These are phyloP conservation scores for Penicillium cinerascens DNA, from an alignment of 495 filamentous ascomycete genomes.

Conservation along the genomic window DNA sequence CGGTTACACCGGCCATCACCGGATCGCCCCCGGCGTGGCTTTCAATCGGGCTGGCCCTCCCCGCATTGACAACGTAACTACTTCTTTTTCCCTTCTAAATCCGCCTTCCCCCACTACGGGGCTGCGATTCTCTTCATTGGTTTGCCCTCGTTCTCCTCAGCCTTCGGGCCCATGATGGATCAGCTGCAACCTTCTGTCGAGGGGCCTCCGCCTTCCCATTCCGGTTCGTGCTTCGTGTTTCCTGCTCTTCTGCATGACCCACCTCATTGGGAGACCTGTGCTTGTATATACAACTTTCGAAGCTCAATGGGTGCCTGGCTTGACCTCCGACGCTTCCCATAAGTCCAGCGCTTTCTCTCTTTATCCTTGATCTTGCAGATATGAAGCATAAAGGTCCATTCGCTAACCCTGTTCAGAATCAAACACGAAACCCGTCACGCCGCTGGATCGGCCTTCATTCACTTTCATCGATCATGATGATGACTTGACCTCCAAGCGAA, in stretches of 20 bases:
- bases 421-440: constrained; percentile 9
- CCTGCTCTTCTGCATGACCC: neutral
- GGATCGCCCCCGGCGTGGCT: constrained; percentile 13
- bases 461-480: constrained; percentile 41
- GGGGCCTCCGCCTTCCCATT: constrained; percentile 20
- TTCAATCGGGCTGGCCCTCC: too few species aligned
- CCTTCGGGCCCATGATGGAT: constrained; percentile 30
- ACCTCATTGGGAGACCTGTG: constrained; percentile 1
- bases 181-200: constrained; percentile 23
- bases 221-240: constrained; percentile 25
- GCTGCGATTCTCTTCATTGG: constrained; percentile 15
- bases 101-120: constrained; percentile 8
- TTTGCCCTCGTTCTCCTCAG: constrained; percentile 10
- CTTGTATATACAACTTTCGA: neutral
- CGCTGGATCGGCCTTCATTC: constrained; percentile 30
- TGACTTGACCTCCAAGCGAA: constrained; percentile 36
- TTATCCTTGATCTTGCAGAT: too few species aligned
- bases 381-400: too few species aligned
- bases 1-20: constrained; percentile 23
- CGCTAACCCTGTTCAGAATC: constrained; percentile 7
- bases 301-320: neutral
- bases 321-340: neutral
- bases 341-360: neutral
- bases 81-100: constrained; percentile 23
- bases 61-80: constrained; percentile 23